Conservation (phyloP, 192 early-diverging fungal species). For the Allomyces javanicus region DNA sequence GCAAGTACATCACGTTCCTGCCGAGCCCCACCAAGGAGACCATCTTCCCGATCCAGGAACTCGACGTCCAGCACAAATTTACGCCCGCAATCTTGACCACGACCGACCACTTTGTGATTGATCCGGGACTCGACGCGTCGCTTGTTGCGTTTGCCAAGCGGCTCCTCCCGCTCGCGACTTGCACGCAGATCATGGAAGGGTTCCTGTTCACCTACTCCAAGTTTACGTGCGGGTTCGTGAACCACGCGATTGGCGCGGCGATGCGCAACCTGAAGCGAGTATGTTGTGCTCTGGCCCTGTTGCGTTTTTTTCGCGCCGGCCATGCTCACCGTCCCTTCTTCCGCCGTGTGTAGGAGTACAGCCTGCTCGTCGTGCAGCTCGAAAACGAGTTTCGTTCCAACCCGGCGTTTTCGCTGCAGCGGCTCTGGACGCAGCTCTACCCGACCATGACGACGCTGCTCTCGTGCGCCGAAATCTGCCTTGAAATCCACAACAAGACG, state of each 20-base stretch:
- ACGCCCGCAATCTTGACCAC: neutral
- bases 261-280: neutral
- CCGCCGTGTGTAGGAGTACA: neutral
- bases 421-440: neutral
- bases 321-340: too few species aligned
- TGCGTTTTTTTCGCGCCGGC: too few species aligned
- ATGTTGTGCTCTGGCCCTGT: too few species aligned
- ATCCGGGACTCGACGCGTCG: neutral
- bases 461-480: neutral
- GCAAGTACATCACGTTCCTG: neutral
- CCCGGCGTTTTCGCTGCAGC: neutral
- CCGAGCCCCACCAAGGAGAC: neutral
- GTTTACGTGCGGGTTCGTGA: neutral
- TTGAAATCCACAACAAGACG: neutral
- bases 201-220: neutral
- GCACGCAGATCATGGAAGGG: neutral
- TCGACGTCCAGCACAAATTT: neutral
- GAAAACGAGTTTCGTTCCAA: neutral
- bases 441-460: neutral
- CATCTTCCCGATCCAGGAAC: neutral
- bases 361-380: neutral
- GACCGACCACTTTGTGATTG: neutral
- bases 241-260: neutral
- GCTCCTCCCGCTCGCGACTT: neutral
- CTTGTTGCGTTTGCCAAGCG: neutral